Conservation (phyloP, 2,329 filamentous ascomycete species). For the Claviceps monticola region DNA sequence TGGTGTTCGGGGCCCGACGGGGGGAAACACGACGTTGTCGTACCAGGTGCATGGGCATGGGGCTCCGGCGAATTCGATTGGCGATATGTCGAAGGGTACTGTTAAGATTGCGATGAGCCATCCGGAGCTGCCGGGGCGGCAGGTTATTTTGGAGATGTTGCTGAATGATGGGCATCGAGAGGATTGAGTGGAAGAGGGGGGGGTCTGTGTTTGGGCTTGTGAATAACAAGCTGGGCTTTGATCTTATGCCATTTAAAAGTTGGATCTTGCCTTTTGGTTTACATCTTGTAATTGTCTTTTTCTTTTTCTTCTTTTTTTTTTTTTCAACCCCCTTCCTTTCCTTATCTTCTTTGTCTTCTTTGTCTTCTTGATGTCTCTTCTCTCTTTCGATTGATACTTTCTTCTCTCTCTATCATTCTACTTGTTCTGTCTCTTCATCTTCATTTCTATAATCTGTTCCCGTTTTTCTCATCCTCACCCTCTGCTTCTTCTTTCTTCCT, state of each 20-base stretch:
- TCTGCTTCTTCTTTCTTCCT: neutral
- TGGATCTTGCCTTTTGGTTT: too few species aligned
- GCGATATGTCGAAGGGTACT: slow-evolving; percentile 48
- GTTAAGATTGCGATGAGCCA: slow-evolving; percentile 95
- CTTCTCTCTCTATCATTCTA: neutral
- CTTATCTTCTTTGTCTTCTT: neutral
- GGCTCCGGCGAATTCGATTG: slow-evolving; percentile 21
- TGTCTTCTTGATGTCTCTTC: neutral
- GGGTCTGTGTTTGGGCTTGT: neutral
- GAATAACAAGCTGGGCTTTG: neutral
- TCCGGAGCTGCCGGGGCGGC: slow-evolving; percentile 68
- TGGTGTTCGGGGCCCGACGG: slow-evolving; percentile 51
- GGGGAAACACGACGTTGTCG: slow-evolving; percentile 26
- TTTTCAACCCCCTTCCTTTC: neutral
- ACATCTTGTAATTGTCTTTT: neutral
- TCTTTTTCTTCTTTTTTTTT: neutral
- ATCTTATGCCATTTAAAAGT: neutral
- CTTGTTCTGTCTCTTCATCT: neutral
- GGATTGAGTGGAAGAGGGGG: slow-evolving; percentile 5
- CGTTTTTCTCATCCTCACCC: too few species aligned
- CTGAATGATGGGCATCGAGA: slow-evolving; percentile 72
- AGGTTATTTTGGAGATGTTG: slow-evolving; percentile 83
- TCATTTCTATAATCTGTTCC: neutral
- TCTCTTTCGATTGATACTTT: neutral
- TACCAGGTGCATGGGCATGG: slow-evolving; percentile 21